Percentiles rank a stretch among this genome's conserved stretches.
Evolutionary conservation across 1,284 basidiomycete species (phyloP).

Genomic region (Cutaneotrichosporon dermatis): DNA sequence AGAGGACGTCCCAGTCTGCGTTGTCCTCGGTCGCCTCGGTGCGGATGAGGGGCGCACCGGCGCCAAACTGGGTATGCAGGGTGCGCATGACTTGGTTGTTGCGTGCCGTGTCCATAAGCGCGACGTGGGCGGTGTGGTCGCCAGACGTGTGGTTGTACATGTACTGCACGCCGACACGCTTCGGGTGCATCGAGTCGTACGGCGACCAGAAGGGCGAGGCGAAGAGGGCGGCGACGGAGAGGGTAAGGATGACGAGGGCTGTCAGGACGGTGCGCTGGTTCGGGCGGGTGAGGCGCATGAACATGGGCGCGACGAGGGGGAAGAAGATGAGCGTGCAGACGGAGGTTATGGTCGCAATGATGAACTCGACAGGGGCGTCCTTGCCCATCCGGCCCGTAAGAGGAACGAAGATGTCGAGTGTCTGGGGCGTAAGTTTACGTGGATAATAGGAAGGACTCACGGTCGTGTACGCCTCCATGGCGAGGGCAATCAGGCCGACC

Average conservation of each 20-base stretch:
- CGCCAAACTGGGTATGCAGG: slow-evolving; percentile 60
- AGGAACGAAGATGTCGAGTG: slow-evolving; percentile 84
- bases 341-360: slow-evolving; percentile 74
- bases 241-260: slow-evolving; percentile 53
- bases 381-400: slow-evolving; percentile 67
- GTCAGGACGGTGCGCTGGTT: slow-evolving; percentile 54
- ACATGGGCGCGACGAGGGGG: slow-evolving; percentile 60
- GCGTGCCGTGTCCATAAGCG: slow-evolving; percentile 60
- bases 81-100: slow-evolving; percentile 56
- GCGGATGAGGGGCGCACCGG: slow-evolving; percentile 26
- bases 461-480: slow-evolving; percentile 64
- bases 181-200: slow-evolving; percentile 83
- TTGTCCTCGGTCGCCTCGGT: slow-evolving; percentile 26
- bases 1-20: slow-evolving; percentile 77
- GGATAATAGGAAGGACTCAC: slow-evolving; percentile 46
- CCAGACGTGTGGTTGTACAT: slow-evolving; percentile 75
- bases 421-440: slow-evolving; percentile 18
- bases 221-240: slow-evolving; percentile 56
- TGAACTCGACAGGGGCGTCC: slow-evolving; percentile 74
- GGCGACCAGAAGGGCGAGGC: slow-evolving; percentile 59
- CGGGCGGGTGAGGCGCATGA: slow-evolving; percentile 62
- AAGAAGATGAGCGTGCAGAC: slow-evolving; percentile 59
- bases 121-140: slow-evolving; percentile 74
- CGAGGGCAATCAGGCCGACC: slow-evolving; percentile 61
- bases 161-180: slow-evolving; percentile 78